Conservation (phyloP, 2,329 filamentous ascomycete genomes). For the Cordyceps fumosorosea region DNA sequence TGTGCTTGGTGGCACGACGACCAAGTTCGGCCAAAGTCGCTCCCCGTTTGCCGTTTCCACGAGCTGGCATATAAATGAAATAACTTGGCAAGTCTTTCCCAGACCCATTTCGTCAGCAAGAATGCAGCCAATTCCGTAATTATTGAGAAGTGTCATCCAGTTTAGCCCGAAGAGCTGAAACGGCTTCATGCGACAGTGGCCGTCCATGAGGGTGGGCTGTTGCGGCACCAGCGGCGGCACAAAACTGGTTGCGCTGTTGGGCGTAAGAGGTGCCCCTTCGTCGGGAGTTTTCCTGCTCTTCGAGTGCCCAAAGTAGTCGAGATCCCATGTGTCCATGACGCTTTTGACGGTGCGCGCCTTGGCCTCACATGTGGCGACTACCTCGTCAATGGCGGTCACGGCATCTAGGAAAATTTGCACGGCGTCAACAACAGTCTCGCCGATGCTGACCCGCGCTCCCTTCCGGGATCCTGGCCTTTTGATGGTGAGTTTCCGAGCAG, state of each 20-base stretch:
- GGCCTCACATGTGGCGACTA: slow-evolving; percentile 69
- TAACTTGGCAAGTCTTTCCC: slow-evolving; percentile 95
- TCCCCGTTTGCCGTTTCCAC: slow-evolving; percentile 48
- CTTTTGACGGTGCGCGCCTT: slow-evolving; percentile 54
- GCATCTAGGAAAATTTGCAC: slow-evolving; percentile 68
- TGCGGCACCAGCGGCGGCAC: slow-evolving; percentile 39
- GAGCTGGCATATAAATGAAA: slow-evolving; percentile 81
- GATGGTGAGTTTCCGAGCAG: slow-evolving; percentile 58
- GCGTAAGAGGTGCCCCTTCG: slow-evolving; percentile 35
- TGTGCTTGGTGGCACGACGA: slow-evolving; percentile 89
- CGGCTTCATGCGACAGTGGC: slow-evolving; percentile 74
- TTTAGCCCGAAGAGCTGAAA: slow-evolving; percentile 94
- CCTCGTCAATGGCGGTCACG: slow-evolving; percentile 74
- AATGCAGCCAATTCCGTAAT: slow-evolving; percentile 76
- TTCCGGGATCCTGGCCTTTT: slow-evolving; percentile 42
- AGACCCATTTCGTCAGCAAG: slow-evolving; percentile 96
- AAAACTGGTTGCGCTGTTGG: slow-evolving; percentile 31
- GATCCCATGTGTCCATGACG: slow-evolving; percentile 41
- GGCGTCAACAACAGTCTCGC: slow-evolving; percentile 45
- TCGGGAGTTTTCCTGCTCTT: slow-evolving; percentile 27
- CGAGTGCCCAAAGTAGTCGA: slow-evolving; percentile 40
- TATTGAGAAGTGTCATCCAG: slow-evolving; percentile 82
- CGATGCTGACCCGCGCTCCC: slow-evolving; percentile 41
- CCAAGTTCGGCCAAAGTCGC: slow-evolving; percentile 63
- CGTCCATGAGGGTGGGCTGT: slow-evolving; percentile 73